A percentile compares a stretch with the other conserved stretches of the same genome.
phyloP scores from a whole-genome alignment of 352 stramenopile species.

The Detonula confervacea region DNA sequence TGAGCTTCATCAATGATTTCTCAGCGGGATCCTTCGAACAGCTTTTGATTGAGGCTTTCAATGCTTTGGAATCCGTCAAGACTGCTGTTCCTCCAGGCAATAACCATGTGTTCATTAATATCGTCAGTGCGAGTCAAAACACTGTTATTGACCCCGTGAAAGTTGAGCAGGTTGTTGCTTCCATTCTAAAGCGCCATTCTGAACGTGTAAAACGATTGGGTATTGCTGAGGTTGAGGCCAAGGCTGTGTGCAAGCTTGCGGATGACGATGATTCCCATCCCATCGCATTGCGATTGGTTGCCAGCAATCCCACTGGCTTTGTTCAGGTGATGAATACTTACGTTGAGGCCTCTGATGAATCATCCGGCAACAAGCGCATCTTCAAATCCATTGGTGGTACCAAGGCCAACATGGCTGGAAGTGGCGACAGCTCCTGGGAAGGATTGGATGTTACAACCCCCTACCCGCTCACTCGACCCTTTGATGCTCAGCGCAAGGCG shows the following conservation, averaged over 20 bases:
- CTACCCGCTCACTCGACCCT: conserved; percentile 96
- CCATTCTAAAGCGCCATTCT: conserved; percentile 87
- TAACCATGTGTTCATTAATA: conserved; percentile 99
- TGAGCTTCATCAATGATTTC: conserved; percentile 87
- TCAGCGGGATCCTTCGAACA: conserved; percentile 91
- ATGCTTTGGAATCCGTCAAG: conserved; percentile 93
- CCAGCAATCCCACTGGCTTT: conserved; percentile 97
- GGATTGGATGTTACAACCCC: conserved; percentile 93
- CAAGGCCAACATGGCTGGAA: conserved; percentile 89
- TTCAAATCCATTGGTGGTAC: conserved; percentile 89
- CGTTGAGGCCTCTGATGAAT: conserved; percentile 91
- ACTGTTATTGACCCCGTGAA: conserved; percentile 92
- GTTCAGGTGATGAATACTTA: conserved; percentile 99
- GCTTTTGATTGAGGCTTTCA: conserved; percentile 97
- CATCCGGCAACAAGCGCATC: conserved; percentile 57
- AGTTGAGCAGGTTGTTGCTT: conserved; percentile 94
- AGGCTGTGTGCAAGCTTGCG: conserved; percentile 92
- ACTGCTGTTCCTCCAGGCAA: conserved; percentile 78
- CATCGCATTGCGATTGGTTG: conserved; percentile 95
- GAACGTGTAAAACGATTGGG: conserved; percentile 91
- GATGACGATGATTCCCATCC: conserved; percentile 89
- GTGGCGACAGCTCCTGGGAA: conserved; percentile 92
- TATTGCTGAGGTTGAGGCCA: conserved; percentile 97
- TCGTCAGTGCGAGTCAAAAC: conserved; percentile 90
- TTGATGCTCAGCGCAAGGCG: conserved; percentile 90